Evolutionary conservation across 192 early-diverging fungal species (phyloP), one percentile per base, ranked within the genome.

Genomic region (Backusella australiensis): DNA sequence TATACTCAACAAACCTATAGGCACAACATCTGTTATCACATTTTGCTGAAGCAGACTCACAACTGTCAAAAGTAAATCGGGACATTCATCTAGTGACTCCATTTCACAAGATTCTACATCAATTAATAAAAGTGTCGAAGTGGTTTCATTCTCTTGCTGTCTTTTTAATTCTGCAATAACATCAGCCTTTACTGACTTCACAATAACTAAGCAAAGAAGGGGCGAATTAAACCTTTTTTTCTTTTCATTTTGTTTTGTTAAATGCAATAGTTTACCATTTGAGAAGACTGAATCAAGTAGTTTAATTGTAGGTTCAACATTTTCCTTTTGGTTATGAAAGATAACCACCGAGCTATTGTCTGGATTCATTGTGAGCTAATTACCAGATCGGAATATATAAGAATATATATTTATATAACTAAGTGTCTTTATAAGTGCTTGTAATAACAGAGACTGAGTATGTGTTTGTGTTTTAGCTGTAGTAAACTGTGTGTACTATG

Each of bases 61-160:
- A 32, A 71, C 70, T 46, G 70, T 44, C 29, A 71, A 71, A 49
- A 71, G 42, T 44, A 49, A 71, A 71, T 17, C 15, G 23, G 70
- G 70, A 9, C 44, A 49, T 71, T 71, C 44, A 14, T 71, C 70
- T 26, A 14, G 26, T 34, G 42, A 32, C 0, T 71, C 21, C 35
- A 38, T 69, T 41, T 19, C 34, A 69, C 68, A 69, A 14, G 68
- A 69, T 11, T 69, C 68, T 12, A 38, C 68, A 38, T 69, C 68
- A 41, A 69, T 69, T 39, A 69, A 23, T 23, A 69, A 69, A 35
- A 69, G 35, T 41, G 68, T 69, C 34, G 68, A 69, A 38, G 35
- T 39, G 34, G 36, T 69, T 67, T 67, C 66, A n/a, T 67, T 67
- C n/a, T 36, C n/a, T 21, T 69, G 68, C 21, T 63, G 56, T 63